Evolutionary conservation across 805 yeast species (phyloP).

Genomic region (Sporopachydermia quercuum): DNA sequence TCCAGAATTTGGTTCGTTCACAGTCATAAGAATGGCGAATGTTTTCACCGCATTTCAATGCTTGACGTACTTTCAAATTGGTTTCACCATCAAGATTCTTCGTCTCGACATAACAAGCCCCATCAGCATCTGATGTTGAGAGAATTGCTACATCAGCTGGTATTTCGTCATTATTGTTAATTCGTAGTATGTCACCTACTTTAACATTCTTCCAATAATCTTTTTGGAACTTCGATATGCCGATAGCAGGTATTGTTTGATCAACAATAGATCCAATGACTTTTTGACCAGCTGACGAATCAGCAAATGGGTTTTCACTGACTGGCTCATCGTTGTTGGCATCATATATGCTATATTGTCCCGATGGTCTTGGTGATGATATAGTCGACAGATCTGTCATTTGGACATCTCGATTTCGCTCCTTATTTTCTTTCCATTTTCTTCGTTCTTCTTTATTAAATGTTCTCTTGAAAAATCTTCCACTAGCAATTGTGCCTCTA

Average conservation of each 20-base stretch:
- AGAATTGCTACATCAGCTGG: conserved; percentile 62
- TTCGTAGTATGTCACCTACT: conserved; percentile 62
- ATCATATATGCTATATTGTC: neutral
- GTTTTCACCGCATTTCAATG: conserved; percentile 44
- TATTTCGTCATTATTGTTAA: conserved; percentile 60
- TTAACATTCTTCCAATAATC: conserved; percentile 49
- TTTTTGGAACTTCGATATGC: conserved; percentile 18
- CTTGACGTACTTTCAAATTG: conserved; percentile 62
- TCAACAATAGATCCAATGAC: conserved; percentile 3
- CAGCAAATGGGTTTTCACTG: conserved; percentile 16
- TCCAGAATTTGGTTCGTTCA: conserved; percentile 39
- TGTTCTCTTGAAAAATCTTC: conserved; percentile 1
- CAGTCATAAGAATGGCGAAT: conserved; percentile 34
- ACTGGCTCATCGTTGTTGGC: conserved; percentile 1
- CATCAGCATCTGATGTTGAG: conserved; percentile 41
- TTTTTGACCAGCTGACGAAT: conserved; percentile 6
- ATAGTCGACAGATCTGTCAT: conserved; percentile 9
- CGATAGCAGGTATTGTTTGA: neutral
- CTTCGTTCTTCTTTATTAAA: neutral
- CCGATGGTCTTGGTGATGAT: conserved; percentile 6
- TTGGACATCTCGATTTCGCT: conserved; percentile 3
- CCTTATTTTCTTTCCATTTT: neutral
- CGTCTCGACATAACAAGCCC: conserved; percentile 58
- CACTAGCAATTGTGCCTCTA: neutral
- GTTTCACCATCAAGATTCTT: conserved; percentile 75